phyloP scores from a whole-genome alignment of 495 filamentous ascomycete genomes.

The Aspergillus ostianus region DNA sequence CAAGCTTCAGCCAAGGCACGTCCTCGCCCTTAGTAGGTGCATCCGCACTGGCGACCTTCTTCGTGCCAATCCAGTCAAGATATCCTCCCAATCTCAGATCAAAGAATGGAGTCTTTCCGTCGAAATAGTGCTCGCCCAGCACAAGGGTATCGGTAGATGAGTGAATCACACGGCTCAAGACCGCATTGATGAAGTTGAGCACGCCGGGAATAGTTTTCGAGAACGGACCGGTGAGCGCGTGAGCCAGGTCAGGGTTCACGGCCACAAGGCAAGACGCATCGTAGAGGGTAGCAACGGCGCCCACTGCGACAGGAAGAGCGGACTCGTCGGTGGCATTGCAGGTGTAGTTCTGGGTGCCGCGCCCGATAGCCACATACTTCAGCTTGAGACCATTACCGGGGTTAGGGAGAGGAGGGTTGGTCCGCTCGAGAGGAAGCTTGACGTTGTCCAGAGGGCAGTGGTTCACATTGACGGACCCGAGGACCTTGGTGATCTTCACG shows the following conservation, averaged over 20 bases:
- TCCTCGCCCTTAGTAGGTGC: slow-evolving; percentile 54
- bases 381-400: slow-evolving; percentile 49
- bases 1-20: slow-evolving; percentile 65
- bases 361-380: slow-evolving; percentile 64
- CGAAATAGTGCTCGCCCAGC: slow-evolving; percentile 69
- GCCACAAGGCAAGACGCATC: slow-evolving; percentile 54
- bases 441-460: slow-evolving; percentile 29
- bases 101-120: slow-evolving; percentile 53
- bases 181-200: slow-evolving; percentile 27
- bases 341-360: slow-evolving; percentile 78
- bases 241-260: slow-evolving; percentile 19
- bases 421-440: slow-evolving; percentile 22
- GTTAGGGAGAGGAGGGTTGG: slow-evolving; percentile 35
- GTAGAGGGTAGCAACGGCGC: slow-evolving; percentile 68
- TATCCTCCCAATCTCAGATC: slow-evolving; percentile 48
- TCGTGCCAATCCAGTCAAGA: slow-evolving; percentile 32
- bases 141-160: slow-evolving; percentile 25
- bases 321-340: slow-evolving; percentile 43
- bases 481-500: slow-evolving; percentile 1
- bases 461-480: slow-evolving; percentile 15
- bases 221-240: slow-evolving; percentile 37
- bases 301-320: slow-evolving; percentile 39
- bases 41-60: slow-evolving; percentile 44
- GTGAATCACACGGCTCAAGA: slow-evolving; percentile 27
- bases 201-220: slow-evolving; percentile 40